Conservation (phyloP, 1,284 basidiomycete species). For the Fomitiporia mediterranea region DNA sequence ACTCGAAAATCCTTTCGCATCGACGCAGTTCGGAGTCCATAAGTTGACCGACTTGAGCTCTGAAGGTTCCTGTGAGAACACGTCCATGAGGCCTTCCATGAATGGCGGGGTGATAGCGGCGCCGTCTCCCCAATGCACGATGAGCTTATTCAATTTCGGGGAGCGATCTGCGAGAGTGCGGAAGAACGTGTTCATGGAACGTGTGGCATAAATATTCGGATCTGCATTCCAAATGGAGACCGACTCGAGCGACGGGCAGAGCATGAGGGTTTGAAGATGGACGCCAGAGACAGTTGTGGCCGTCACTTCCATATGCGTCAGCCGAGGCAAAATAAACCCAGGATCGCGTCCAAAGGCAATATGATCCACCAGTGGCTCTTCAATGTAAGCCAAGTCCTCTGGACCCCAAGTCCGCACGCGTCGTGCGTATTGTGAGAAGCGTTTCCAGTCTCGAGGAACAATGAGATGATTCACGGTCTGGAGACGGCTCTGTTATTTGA, state of each 20-base stretch:
- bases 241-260: conserved; percentile 17
- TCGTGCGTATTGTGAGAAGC: conserved; percentile 15
- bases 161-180: conserved; percentile 17
- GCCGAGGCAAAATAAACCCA: conserved; percentile 15
- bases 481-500: too few relatives aligned
- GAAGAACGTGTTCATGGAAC: conserved; percentile 18
- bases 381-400: conserved; percentile 19
- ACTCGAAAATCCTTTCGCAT: conserved; percentile 9
- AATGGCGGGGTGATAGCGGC: not conserved
- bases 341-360: conserved; percentile 17
- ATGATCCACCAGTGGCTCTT: conserved; percentile 20
- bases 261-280: conserved; percentile 18
- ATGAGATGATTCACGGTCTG: conserved; percentile 19
- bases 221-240: conserved; percentile 15
- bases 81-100: conserved; percentile 15
- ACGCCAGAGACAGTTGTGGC: conserved; percentile 17
- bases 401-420: conserved; percentile 16
- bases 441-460: conserved; percentile 19
- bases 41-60: conserved; percentile 15
- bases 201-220: conserved; percentile 5
- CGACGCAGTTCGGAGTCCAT: conserved; percentile 17
- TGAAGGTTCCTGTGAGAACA: conserved; percentile 9
- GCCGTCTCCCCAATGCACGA: conserved; percentile 16
- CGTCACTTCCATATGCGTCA: conserved; percentile 18
- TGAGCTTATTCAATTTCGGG: conserved; percentile 14